These are phyloP conservation scores for Clitocybe nebularis DNA, from an alignment of 1,284 basidiomycete species.

Conservation along the genomic window DNA sequence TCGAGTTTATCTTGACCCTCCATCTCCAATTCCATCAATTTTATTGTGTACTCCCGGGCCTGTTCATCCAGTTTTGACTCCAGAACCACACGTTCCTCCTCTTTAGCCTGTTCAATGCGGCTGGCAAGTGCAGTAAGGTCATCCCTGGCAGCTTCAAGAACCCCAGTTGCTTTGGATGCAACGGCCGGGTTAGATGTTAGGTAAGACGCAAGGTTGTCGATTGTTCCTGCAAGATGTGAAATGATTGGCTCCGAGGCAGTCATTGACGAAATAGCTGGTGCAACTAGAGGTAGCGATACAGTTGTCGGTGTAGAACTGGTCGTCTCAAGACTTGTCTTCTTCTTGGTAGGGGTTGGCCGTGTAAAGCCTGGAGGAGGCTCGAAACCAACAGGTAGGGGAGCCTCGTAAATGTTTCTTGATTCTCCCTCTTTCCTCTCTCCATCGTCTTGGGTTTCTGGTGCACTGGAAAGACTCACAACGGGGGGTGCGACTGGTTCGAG, in stretches of 20 bases:
- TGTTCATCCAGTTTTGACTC: conserved; percentile 82
- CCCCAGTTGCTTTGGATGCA: conserved; percentile 62
- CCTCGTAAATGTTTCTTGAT: conserved; percentile 57
- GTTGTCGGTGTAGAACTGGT: conserved; percentile 27
- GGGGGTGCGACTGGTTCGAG: conserved; percentile 21
- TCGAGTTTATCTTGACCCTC: conserved; percentile 81
- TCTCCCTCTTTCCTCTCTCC: conserved; percentile 26
- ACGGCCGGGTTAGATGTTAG: conserved; percentile 72
- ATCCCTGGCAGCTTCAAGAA: conserved; percentile 73
- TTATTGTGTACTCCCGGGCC: conserved; percentile 78
- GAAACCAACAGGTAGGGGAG: conserved; percentile 83
- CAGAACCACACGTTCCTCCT: conserved; percentile 75
- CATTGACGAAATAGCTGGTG: conserved; percentile 77
- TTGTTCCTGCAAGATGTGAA: conserved; percentile 87
- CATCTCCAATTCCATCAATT: conserved; percentile 83
- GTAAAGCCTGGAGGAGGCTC: conserved; percentile 88
- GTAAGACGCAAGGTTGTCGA: conserved; percentile 88
- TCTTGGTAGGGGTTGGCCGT: conserved; percentile 48
- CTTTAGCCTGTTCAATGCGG: conserved; percentile 79
- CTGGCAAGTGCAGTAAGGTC: conserved; percentile 80
- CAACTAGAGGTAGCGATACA: conserved; percentile 70
- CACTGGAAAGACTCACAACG: conserved; percentile 26
- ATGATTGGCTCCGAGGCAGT: conserved; percentile 83
- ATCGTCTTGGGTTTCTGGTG: conserved; percentile 24
- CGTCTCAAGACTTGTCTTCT: conserved; percentile 30